A percentile compares a stretch with the other conserved stretches of the same genome.
Evolutionary conservation across 2,329 filamentous ascomycete species (phyloP).

Genomic region (Decorospora gaudefroyi): DNA sequence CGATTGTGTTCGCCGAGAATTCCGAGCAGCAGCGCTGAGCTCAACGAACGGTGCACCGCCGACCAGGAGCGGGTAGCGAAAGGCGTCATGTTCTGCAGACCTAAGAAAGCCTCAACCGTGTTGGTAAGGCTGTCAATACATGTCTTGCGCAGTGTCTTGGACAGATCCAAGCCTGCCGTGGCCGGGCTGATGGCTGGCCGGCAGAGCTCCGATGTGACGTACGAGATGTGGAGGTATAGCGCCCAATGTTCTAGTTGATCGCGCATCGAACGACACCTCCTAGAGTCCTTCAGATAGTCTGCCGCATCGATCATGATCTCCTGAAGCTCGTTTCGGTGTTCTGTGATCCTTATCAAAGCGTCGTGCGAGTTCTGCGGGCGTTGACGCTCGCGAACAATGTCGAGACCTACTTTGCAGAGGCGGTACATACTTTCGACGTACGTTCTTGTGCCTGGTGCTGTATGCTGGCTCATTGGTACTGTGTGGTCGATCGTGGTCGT

Average conservation of each 20-base stretch:
- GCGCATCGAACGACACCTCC: slow-evolving; percentile 53
- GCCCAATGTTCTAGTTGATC: slow-evolving; percentile 65
- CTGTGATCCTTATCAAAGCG: slow-evolving; percentile 59
- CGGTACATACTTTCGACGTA: slow-evolving; percentile 63
- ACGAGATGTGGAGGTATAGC: slow-evolving; percentile 64
- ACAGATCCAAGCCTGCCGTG: slow-evolving; percentile 51
- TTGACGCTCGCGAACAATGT: slow-evolving; percentile 64
- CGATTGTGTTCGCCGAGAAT: slow-evolving; percentile 52
- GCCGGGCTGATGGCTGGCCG: slow-evolving; percentile 62
- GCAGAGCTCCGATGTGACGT: slow-evolving; percentile 65
- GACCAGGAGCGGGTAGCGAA: slow-evolving; percentile 53
- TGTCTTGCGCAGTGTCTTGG: slow-evolving; percentile 56
- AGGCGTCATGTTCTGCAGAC: slow-evolving; percentile 58
- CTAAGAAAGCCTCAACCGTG: slow-evolving; percentile 65
- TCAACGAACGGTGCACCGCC: slow-evolving; percentile 52
- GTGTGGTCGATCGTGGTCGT: slow-evolving; percentile 58
- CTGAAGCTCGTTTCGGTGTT: slow-evolving; percentile 61
- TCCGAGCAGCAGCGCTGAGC: slow-evolving; percentile 51
- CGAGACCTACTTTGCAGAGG: slow-evolving; percentile 62
- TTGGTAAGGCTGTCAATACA: slow-evolving; percentile 61
- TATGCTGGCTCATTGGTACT: slow-evolving; percentile 47
- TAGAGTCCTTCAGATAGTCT: slow-evolving; percentile 61
- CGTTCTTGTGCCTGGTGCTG: slow-evolving; percentile 54
- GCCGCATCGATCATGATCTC: slow-evolving; percentile 62
- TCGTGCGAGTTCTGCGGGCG: slow-evolving; percentile 59